Evolutionary conservation across 768 basidiomycete species (phyloP), one percentile per base, ranked within the genome.

Genomic region (Leucosporidium scottii): DNA sequence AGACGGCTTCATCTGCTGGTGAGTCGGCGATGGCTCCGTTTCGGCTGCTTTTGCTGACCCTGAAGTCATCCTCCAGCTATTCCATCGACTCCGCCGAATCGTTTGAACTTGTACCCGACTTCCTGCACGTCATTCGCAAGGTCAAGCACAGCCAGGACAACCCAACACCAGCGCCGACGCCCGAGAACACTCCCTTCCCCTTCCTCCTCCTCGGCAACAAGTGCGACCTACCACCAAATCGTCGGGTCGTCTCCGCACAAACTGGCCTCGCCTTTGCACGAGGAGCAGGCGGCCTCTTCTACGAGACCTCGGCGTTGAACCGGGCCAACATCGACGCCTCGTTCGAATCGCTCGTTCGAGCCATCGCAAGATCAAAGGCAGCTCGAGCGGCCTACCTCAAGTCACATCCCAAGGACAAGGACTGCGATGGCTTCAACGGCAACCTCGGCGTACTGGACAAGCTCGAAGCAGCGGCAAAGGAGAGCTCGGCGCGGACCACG

Each of bases 261-360:
- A 58, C 57, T 9, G 57, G 31, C 10, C 57, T 58, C 57, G 3
- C 36, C 9, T 58, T n/a, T 36, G 20, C 68, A 30, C n/a, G 64
- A 2, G 36, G n/a, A 15, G 55, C 31, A 15, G 70, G 70, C 25
- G 70, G 70, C 1, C 64, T 71, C 50, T 96, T 93, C 79, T 89
- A 93, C 66, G 93, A 97, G 79, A 94, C 92, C 1, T 97, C 93
- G 6, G 93, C 93, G 55, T 96, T 96, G 80, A 89, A 93, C 75
- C 85, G 93, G 61, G 91, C 93, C 81, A 96, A 96, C 74, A 93
- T 98, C 64, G 93, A 97, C 73, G 91, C 96, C 80, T 91, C 91
- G 18, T 97, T 98, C 81, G 86, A 84, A 75, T 88, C 88, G 70
- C 87, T 98, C 73, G 92, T 98, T 36, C 86, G 93, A 39, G 90